Conservation (phyloP, 1,139 yeast species). For the Yamadazyma diospyri region DNA sequence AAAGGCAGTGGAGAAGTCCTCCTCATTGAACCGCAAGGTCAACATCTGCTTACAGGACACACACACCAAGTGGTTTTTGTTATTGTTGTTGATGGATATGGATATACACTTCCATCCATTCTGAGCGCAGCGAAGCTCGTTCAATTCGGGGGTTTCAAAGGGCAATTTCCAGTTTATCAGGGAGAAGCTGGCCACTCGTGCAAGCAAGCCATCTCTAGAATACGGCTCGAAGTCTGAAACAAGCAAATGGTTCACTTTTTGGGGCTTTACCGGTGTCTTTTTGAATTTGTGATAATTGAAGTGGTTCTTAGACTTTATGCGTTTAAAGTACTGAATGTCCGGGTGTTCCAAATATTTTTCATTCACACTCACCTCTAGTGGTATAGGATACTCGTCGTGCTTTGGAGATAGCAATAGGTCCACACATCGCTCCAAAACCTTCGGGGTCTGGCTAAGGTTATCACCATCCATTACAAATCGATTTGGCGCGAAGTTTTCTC, state of each 20-base stretch:
- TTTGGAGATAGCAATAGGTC: slow-evolving; percentile 22
- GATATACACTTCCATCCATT: slow-evolving; percentile 43
- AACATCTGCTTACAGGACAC: slow-evolving; percentile 30
- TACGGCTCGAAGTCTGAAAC: slow-evolving; percentile 31
- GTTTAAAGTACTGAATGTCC: slow-evolving; percentile 37
- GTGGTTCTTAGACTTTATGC: slow-evolving; percentile 35
- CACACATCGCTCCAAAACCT: slow-evolving; percentile 29
- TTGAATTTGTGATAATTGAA: slow-evolving; percentile 34
- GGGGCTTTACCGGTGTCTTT: slow-evolving; percentile 12
- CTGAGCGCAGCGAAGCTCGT: slow-evolving; percentile 36
- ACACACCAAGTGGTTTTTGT: slow-evolving; percentile 34
- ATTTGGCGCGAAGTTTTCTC: neutral
- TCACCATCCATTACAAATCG: slow-evolving; percentile 3
- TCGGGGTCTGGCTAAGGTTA: slow-evolving; percentile 17
- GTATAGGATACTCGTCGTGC: slow-evolving; percentile 16
- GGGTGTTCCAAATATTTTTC: slow-evolving; percentile 28
- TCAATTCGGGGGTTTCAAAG: slow-evolving; percentile 14
- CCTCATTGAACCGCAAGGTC: slow-evolving; percentile 24
- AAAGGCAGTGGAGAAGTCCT: slow-evolving; percentile 11
- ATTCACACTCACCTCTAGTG: slow-evolving; percentile 9
- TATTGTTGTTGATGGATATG: slow-evolving; percentile 19
- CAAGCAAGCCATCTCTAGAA: slow-evolving; percentile 24
- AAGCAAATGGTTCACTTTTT: slow-evolving; percentile 14
- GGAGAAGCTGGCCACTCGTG: slow-evolving; percentile 27
- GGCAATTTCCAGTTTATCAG: slow-evolving; percentile 38